Evolutionary conservation across 345 rosid species (phyloP), one percentile per base, ranked within the genome.

Genomic region (Aegle marmelos): DNA sequence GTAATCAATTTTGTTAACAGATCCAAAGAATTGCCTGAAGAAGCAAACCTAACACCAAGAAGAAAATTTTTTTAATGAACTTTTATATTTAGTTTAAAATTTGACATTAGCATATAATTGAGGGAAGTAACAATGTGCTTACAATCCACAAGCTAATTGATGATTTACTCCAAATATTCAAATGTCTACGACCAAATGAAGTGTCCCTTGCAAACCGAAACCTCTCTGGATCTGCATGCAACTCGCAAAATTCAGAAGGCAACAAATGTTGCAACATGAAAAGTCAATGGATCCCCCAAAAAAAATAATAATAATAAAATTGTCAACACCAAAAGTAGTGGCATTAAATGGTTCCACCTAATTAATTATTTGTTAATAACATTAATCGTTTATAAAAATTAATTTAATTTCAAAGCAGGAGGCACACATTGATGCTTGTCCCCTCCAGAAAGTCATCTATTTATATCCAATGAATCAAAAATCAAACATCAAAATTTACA

Each of bases 201-300:
- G 99, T 93, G 65, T 95, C 97, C 79, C 96, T 95, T 79, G 99
- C 90, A 79, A 92, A 93, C 76, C 99, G 86, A 81, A 96, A 96
- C 82, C 98, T 92, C 86, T 96, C 95, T 13, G 99, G 99, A 86
- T 96, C 99, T 96, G 79, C 60, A 83, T 13, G 50, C 50, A 45
- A 45, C 50, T 45, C 50, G 13, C 50, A 45, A 45, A 45, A 45
- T 5, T 13, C 50, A 11, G 16, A 45, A 41, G 57, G 17, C 57
- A 53, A 53, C n/a, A 53, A 53, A 53, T 53, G 21, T 0, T 8
- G 36, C 57, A 0, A 4, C 27, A 58, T 4, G 66, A 74, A 34
- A 61, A 72, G 58, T 64, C 68, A 57, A 78, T 27, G 5, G 27
- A 56, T 21, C 68, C n/a, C n/a, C n/a, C n/a, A n/a, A n/a, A n/a